Conservation (phyloP, 805 yeast species). For the Myxozyma monticola region DNA sequence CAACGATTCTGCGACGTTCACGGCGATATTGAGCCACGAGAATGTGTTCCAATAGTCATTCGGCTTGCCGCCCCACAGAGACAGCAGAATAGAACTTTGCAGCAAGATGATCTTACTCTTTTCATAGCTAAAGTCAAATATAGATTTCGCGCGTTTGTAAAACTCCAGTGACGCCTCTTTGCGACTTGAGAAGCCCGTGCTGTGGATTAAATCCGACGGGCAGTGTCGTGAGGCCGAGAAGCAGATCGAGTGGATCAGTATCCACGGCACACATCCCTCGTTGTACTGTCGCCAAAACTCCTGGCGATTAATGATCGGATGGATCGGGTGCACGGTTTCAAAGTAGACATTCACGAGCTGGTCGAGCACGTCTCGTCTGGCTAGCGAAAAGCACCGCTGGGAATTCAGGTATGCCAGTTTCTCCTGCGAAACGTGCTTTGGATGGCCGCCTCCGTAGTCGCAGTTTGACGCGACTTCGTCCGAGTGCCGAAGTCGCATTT, state of each 20-base stretch:
- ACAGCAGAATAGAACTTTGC: neutral
- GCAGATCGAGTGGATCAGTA: slow-evolving; percentile 13
- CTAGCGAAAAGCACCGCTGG: slow-evolving; percentile 3
- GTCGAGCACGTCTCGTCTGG: neutral
- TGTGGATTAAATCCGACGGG: neutral
- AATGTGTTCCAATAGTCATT: slow-evolving; percentile 4
- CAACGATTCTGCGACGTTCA: slow-evolving; percentile 4
- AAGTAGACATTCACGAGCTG: slow-evolving; percentile 13
- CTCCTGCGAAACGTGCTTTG: slow-evolving; percentile 1
- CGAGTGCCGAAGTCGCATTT: neutral
- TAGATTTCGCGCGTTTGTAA: slow-evolving; percentile 3
- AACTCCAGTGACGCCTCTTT: neutral
- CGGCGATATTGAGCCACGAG: slow-evolving; percentile 6
- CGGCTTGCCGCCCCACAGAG: slow-evolving; percentile 9
- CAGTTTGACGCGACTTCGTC: too few relatives aligned
- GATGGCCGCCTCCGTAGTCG: slow-evolving; percentile 5
- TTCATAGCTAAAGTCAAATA: slow-evolving; percentile 1
- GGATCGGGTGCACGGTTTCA: slow-evolving; percentile 9
- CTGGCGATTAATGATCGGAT: slow-evolving; percentile 16
- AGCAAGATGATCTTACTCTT: neutral
- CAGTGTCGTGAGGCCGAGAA: slow-evolving; percentile 9
- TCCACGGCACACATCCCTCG: slow-evolving; percentile 3
- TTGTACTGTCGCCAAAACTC: slow-evolving; percentile 3
- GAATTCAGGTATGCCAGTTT: slow-evolving; percentile 1
- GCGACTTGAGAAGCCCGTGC: neutral